Evolutionary conservation across 2,329 filamentous ascomycete genomes (phyloP).

Genomic region (Penicillium palitans): DNA sequence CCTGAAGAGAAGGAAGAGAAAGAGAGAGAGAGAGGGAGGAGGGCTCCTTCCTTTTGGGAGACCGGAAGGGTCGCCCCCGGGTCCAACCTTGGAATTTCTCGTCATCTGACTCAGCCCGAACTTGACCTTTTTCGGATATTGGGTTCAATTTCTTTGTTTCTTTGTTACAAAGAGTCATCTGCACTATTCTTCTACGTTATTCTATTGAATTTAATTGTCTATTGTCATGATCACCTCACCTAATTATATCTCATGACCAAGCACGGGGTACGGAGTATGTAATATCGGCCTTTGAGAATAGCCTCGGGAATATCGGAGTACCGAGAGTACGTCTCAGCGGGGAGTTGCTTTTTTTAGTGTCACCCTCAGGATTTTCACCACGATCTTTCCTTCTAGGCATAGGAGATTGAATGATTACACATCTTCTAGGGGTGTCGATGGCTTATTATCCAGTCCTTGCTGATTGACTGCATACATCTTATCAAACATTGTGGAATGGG

Average conservation of each 20-base stretch:
- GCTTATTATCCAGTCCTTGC: background rate
- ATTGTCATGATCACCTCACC: background rate
- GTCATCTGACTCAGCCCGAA: slow-evolving; percentile 14
- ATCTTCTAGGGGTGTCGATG: background rate
- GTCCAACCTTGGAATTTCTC: background rate
- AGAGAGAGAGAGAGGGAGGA: background rate
- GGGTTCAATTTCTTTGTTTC: background rate
- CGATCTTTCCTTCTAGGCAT: background rate
- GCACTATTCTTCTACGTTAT: background rate
- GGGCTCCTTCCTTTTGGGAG: background rate
- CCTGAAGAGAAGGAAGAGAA: background rate
- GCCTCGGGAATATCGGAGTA: background rate
- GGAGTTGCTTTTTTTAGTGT: background rate
- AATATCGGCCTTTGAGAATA: background rate
- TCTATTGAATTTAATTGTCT: background rate
- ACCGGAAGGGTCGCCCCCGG: background rate
- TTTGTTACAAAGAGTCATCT: background rate
- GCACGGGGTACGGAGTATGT: background rate
- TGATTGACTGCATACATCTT: background rate
- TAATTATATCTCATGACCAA: background rate
- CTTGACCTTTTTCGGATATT: slow-evolving; percentile 3
- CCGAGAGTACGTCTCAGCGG: background rate
- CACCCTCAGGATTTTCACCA: background rate
- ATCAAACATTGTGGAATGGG: background rate
- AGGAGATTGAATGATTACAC: background rate